phyloP scores from a whole-genome alignment of 2,329 filamentous ascomycete genomes.

The Hymenoscyphus scutula region DNA sequence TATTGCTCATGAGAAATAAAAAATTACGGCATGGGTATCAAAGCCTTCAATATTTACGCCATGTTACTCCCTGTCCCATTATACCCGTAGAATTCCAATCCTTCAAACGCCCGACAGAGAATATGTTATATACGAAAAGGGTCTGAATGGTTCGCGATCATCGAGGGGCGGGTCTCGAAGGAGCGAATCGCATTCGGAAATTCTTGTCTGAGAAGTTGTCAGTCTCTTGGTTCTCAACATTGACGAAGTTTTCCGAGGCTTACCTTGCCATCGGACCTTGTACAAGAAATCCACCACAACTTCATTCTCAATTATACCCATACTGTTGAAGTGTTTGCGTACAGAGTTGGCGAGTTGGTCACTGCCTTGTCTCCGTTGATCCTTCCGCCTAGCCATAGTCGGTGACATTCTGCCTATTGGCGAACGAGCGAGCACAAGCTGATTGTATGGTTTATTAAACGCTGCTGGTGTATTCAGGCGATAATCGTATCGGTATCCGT shows the following conservation, averaged over 20 bases:
- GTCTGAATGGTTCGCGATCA: slow-evolving; percentile 12
- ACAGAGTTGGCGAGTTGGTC: slow-evolving; percentile 70
- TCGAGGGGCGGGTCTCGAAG: slow-evolving; percentile 28
- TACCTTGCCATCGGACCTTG: slow-evolving; percentile 38
- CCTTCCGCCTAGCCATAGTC: slow-evolving; percentile 67
- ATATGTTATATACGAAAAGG: neutral
- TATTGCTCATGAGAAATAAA: neutral
- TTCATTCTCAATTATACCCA: slow-evolving; percentile 77
- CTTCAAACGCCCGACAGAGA: slow-evolving; percentile 12
- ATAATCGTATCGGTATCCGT: slow-evolving; percentile 73
- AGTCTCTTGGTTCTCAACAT: slow-evolving; percentile 7
- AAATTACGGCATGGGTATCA: slow-evolving; percentile 15
- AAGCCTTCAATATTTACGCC: slow-evolving; percentile 11
- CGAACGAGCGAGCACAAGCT: slow-evolving; percentile 59
- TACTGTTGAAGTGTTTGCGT: slow-evolving; percentile 79
- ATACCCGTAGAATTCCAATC: neutral
- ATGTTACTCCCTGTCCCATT: neutral
- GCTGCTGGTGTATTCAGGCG: slow-evolving; percentile 67
- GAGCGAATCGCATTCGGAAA: slow-evolving; percentile 40
- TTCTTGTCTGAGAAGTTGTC: slow-evolving; percentile 37
- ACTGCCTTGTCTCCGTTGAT: slow-evolving; percentile 65
- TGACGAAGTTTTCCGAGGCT: slow-evolving; percentile 3
- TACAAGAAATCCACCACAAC: slow-evolving; percentile 62
- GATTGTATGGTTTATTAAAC: slow-evolving; percentile 63
- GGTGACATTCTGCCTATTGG: slow-evolving; percentile 71